Percentiles rank a stretch among this genome's conserved stretches.
Conservation (phyloP, 2,329 filamentous ascomycete genomes). For the Bertia moriformis region DNA sequence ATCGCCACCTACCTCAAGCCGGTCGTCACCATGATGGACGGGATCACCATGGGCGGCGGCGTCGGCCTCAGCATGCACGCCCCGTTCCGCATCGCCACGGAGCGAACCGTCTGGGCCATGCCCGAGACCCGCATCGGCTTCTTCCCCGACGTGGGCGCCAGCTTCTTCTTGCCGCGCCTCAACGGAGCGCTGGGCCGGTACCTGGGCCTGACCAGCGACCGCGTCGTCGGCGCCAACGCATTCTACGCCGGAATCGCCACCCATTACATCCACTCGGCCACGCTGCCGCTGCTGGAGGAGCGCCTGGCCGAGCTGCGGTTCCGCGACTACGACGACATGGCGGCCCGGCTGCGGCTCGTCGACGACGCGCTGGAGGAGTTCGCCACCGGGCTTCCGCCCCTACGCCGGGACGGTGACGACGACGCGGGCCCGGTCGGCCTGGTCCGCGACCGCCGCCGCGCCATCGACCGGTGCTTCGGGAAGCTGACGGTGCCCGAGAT, state of each 20-base stretch:
- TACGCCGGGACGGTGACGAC: too few relatives aligned
- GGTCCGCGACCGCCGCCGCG: constrained; percentile 54
- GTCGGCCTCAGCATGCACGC: constrained; percentile 90
- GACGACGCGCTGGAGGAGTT: constrained; percentile 87
- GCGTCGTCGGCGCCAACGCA: constrained; percentile 66
- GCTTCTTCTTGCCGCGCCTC: constrained; percentile 86
- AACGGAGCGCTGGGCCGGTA: constrained; percentile 80
- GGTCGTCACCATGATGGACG: constrained; percentile 90
- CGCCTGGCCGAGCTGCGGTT: constrained; percentile 84
- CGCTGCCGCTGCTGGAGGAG: constrained; percentile 65
- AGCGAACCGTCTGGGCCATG: constrained; percentile 93
- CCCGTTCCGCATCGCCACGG: constrained; percentile 89
- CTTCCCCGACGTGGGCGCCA: constrained; percentile 94
- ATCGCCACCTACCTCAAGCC: constrained; percentile 91
- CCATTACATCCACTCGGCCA: constrained; percentile 87
- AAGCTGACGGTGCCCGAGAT: constrained; percentile 56
- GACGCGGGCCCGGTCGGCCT: constrained; percentile 55
- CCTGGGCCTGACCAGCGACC: constrained; percentile 78
- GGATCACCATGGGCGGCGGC: constrained; percentile 95
- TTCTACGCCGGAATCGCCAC: constrained; percentile 88
- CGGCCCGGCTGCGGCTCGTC: constrained; percentile 56
- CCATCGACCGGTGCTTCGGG: constrained; percentile 74
- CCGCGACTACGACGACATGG: constrained; percentile 54
- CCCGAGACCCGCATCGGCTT: constrained; percentile 96
- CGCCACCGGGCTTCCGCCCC: constrained; percentile 61